These are phyloP conservation scores for Dendrothele bispora DNA, from an alignment of 768 basidiomycete species.

Conservation along the genomic window DNA sequence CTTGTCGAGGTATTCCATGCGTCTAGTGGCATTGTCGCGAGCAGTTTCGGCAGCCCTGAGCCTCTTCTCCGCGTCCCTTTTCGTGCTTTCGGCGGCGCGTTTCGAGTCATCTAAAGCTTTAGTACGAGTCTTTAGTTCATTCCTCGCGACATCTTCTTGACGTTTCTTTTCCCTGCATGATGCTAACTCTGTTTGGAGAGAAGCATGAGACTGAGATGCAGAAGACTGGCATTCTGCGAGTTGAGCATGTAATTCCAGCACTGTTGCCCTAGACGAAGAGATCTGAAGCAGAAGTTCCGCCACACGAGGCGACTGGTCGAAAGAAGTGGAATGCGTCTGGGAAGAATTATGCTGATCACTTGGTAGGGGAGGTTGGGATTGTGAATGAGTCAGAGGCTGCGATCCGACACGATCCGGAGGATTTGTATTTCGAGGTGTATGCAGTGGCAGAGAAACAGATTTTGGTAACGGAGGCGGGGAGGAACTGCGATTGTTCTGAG, in stretches of 20 bases:
- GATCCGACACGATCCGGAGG: constrained; percentile 27
- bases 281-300: constrained; percentile 79
- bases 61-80: constrained; percentile 87
- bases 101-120: constrained; percentile 86
- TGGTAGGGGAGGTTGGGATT: constrained; percentile 12
- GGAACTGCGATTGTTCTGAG: constrained; percentile 53
- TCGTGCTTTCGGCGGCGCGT: constrained; percentile 75
- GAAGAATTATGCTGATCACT: constrained; percentile 19
- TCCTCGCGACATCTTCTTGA: constrained; percentile 76
- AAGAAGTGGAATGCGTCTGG: constrained; percentile 37
- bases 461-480: constrained; percentile 84
- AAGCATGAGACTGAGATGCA: constrained; percentile 58
- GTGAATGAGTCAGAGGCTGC: constrained; percentile 24
- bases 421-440: constrained; percentile 50
- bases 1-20: constrained; percentile 58
- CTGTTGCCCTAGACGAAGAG: constrained; percentile 54
- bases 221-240: constrained; percentile 58
- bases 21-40: constrained; percentile 60
- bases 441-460: constrained; percentile 76
- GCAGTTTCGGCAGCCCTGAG: constrained; percentile 66
- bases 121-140: constrained; percentile 80
- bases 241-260: constrained; percentile 70
- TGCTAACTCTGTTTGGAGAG: constrained; percentile 74
- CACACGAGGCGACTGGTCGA: constrained; percentile 70
- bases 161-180: constrained; percentile 72